Conservation (phyloP, 2,329 filamentous ascomycete genomes). For the Exophiala aquamarina region DNA sequence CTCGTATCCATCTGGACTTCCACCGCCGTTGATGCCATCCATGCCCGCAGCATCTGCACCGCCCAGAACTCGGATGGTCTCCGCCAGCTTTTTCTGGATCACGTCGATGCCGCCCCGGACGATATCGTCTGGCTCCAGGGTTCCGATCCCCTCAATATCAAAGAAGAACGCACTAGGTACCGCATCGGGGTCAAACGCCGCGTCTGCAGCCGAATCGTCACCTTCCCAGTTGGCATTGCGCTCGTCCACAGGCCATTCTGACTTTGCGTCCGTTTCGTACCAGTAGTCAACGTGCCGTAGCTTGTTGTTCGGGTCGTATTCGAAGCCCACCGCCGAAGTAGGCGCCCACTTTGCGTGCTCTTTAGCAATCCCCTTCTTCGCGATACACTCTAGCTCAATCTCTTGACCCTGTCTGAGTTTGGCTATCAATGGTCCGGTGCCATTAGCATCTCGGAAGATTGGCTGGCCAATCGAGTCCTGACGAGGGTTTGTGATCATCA, state of each 20-base stretch:
- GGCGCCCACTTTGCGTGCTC: conserved; percentile 99
- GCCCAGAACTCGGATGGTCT: conserved; percentile 63
- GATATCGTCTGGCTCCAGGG: conserved; percentile 84
- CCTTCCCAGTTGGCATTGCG: conserved; percentile 66
- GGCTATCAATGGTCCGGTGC: conserved; percentile 79
- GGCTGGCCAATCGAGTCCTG: conserved; percentile 78
- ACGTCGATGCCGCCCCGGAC: conserved; percentile 85
- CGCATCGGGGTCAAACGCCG: conserved; percentile 88
- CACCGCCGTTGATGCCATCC: conserved; percentile 46
- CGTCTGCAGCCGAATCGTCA: conserved; percentile 78
- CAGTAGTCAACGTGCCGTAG: conserved; percentile 88
- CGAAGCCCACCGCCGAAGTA: conserved; percentile 87
- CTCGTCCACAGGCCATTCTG: conserved; percentile 72
- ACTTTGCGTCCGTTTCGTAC: conserved; percentile 81
- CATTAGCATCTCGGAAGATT: conserved; percentile 79
- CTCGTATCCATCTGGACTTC: conserved; percentile 52
- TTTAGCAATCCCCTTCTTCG: conserved; percentile 98
- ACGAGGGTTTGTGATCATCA: conserved; percentile 69
- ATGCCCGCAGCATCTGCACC: conserved; percentile 46
- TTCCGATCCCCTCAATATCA: conserved; percentile 86
- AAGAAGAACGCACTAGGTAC: conserved; percentile 85
- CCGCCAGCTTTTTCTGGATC: conserved; percentile 85
- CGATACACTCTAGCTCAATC: conserved; percentile 84
- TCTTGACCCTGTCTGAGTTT: conserved; percentile 90
- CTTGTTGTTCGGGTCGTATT: conserved; percentile 98